Percentiles rank a stretch among this genome's conserved stretches.
These are phyloP conservation scores for Calonectria ilicicola DNA, from an alignment of 2,329 filamentous ascomycete species.

Conservation along the genomic window DNA sequence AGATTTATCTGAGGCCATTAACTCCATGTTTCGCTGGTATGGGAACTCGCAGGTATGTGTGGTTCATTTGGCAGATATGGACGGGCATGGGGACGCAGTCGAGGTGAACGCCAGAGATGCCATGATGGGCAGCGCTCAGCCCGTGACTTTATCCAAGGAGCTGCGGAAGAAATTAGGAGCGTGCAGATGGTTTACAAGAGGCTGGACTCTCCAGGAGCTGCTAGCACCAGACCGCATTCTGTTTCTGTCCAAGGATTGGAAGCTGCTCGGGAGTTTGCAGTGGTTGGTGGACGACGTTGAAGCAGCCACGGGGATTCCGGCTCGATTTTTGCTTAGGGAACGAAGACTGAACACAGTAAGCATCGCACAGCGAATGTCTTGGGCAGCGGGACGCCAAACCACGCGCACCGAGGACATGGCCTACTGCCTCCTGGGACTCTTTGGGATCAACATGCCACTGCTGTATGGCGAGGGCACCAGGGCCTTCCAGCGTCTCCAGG, in stretches of 20 bases:
- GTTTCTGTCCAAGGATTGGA: slow-evolving; percentile 31
- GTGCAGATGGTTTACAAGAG: slow-evolving; percentile 30
- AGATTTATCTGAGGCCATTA: slow-evolving; percentile 36
- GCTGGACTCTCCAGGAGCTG: slow-evolving; percentile 38
- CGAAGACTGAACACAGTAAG: slow-evolving; percentile 16
- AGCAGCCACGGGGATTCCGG: slow-evolving; percentile 26
- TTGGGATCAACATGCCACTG: slow-evolving; percentile 38
- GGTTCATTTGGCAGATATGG: slow-evolving; percentile 32
- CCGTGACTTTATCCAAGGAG: slow-evolving; percentile 42
- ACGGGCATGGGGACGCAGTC: not conserved
- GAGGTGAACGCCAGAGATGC: not conserved
- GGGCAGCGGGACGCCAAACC: slow-evolving; percentile 33
- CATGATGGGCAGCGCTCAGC: not conserved
- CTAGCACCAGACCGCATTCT: slow-evolving; percentile 24
- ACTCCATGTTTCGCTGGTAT: slow-evolving; percentile 38
- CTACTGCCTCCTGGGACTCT: slow-evolving; percentile 37
- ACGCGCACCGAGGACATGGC: slow-evolving; percentile 36
- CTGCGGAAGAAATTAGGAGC: slow-evolving; percentile 45
- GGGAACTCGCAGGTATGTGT: slow-evolving; percentile 42
- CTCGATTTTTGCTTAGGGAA: slow-evolving; percentile 7
- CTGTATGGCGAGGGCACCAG: slow-evolving; percentile 37
- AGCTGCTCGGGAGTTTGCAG: slow-evolving; percentile 18
- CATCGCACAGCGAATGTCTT: slow-evolving; percentile 35
- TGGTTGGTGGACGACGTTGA: slow-evolving; percentile 16
- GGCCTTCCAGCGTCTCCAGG: slow-evolving; percentile 40